Conservation (phyloP, 176 grass and related monocot species). For the Phragmites australis region DNA sequence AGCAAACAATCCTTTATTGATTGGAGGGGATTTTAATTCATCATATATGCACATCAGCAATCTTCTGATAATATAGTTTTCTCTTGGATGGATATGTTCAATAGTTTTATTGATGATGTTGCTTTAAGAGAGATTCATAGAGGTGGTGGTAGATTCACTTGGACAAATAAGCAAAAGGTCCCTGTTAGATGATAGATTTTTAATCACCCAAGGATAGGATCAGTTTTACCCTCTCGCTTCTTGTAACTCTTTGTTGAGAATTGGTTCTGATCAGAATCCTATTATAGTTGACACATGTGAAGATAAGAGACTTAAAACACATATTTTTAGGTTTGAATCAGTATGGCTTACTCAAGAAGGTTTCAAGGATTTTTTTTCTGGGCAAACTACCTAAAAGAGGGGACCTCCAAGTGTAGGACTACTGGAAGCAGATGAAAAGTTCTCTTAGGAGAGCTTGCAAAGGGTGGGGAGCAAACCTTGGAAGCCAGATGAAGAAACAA, state of each 20-base stretch:
- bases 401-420: neutral
- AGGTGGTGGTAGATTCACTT: neutral
- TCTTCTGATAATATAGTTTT: neutral
- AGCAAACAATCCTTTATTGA: neutral
- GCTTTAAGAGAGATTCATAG: neutral
- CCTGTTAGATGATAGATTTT: neutral
- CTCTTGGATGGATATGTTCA: neutral
- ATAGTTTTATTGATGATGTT: neutral
- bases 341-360: neutral
- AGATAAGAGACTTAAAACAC: accelerated
- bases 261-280: neutral
- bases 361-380: neutral
- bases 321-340: neutral
- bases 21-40: neutral
- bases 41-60: neutral
- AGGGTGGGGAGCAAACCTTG: neutral
- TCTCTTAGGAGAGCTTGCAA: neutral
- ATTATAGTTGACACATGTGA: neutral
- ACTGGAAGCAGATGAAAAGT: neutral
- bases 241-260: neutral
- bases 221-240: neutral
- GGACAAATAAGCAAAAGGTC: neutral
- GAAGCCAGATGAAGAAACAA: no score
- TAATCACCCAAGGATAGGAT: neutral
- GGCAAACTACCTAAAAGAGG: neutral